Evolutionary conservation across 2,329 filamentous ascomycete species (phyloP).

Genomic region (Colletotrichum noveboracense): DNA sequence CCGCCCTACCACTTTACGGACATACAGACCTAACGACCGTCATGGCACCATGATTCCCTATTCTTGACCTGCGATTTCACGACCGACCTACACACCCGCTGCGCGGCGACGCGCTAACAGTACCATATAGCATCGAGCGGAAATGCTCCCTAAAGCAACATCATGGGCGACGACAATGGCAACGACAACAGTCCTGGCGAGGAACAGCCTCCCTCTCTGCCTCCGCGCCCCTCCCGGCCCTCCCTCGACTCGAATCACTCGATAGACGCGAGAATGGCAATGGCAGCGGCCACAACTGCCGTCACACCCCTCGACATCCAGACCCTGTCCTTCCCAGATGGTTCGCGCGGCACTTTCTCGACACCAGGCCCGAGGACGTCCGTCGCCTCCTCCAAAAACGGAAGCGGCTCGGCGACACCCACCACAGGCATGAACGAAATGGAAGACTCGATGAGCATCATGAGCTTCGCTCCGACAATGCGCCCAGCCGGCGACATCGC

Average conservation of each 20-base stretch:
- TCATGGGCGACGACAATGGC: conserved; percentile 32
- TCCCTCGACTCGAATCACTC: conserved; percentile 40
- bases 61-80: background rate
- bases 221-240: conserved; percentile 52
- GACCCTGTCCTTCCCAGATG: conserved; percentile 75
- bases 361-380: conserved; percentile 38
- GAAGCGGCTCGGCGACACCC: conserved; percentile 48
- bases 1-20: background rate
- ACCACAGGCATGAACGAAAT: conserved; percentile 48
- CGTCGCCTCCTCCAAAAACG: conserved; percentile 34
- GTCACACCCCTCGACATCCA: conserved; percentile 83
- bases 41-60: background rate
- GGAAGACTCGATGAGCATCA: conserved; percentile 70
- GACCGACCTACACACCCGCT: background rate
- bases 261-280: conserved; percentile 20
- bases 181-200: conserved; percentile 27
- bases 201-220: conserved; percentile 59
- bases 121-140: background rate
- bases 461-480: conserved; percentile 69
- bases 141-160: conserved; percentile 27
- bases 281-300: conserved; percentile 80
- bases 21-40: background rate
- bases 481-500: conserved; percentile 75
- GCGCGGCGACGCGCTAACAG: background rate
- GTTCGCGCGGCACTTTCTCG: conserved; percentile 68